Evolutionary conservation across 345 rosid genomes (phyloP).

Genomic region (Pistacia integerrima): DNA sequence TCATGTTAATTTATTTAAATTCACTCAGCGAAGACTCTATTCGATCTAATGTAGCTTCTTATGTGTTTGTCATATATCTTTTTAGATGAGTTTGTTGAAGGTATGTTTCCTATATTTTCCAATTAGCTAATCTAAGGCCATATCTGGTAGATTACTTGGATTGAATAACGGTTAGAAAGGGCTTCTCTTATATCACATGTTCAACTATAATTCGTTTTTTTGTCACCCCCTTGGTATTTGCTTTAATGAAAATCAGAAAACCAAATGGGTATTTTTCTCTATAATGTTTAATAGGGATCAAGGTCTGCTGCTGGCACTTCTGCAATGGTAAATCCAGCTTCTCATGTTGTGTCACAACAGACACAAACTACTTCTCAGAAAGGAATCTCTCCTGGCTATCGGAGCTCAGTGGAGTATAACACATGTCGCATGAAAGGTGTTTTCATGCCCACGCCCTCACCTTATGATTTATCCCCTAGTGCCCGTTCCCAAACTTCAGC

Average conservation of each 20-base stretch:
- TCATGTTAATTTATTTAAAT: neutral
- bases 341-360: conserved; percentile 68
- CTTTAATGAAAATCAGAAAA: neutral
- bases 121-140: neutral
- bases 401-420: conserved; percentile 66
- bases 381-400: conserved; percentile 62
- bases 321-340: conserved; percentile 49
- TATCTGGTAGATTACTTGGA: neutral
- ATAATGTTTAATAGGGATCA: conserved; percentile 57
- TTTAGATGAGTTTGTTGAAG: neutral
- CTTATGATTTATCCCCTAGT: conserved; percentile 56
- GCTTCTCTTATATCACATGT: neutral
- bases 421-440: conserved; percentile 76
- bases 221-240: conserved; percentile 2
- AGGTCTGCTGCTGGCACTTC: conserved; percentile 68
- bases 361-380: conserved; percentile 57
- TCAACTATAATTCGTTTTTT: neutral
- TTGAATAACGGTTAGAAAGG: neutral
- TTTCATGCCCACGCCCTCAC: conserved; percentile 63
- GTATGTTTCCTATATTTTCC: neutral
- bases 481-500: conserved; percentile 54
- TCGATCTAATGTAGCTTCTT: neutral
- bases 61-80: neutral
- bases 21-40: neutral
- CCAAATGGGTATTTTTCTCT: conserved; percentile 14